A percentile compares a stretch with the other conserved stretches of the same genome.
phyloP scores from a whole-genome alignment of 768 basidiomycete species.

The Suillus bovinus region DNA sequence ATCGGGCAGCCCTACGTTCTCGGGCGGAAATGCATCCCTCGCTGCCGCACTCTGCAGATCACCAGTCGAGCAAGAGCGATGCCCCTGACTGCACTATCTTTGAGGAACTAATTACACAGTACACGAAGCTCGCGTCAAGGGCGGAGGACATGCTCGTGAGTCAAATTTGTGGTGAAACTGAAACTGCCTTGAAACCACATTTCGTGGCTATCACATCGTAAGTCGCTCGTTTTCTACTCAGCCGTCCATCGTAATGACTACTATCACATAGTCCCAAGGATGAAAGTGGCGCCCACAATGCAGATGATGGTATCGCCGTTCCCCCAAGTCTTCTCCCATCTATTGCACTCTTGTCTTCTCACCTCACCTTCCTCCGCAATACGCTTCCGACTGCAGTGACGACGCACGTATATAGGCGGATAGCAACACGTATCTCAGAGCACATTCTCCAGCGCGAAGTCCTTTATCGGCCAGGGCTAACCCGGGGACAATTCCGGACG shows the following conservation, averaged over 20 bases:
- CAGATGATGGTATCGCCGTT: slow-evolving; percentile 46
- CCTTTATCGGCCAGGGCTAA: slow-evolving; percentile 72
- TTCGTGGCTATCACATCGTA: slow-evolving; percentile 53
- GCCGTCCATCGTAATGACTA: neutral
- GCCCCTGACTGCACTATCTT: slow-evolving; percentile 71
- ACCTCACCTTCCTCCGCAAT: slow-evolving; percentile 65
- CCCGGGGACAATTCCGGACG: slow-evolving; percentile 29
- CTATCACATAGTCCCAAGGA: neutral
- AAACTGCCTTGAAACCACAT: slow-evolving; percentile 72
- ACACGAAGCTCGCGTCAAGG: slow-evolving; percentile 57
- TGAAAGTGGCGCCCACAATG: neutral
- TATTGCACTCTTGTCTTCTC: slow-evolving; percentile 78
- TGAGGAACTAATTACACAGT: slow-evolving; percentile 69
- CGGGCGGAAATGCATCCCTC: slow-evolving; percentile 49
- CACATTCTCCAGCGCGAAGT: slow-evolving; percentile 85
- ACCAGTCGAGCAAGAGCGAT: slow-evolving; percentile 24
- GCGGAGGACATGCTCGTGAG: slow-evolving; percentile 88
- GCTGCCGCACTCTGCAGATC: slow-evolving; percentile 45
- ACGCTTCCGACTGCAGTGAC: slow-evolving; percentile 60
- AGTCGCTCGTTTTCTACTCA: slow-evolving; percentile 18
- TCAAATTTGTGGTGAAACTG: slow-evolving; percentile 81
- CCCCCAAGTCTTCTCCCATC: slow-evolving; percentile 74
- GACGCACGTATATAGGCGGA: slow-evolving; percentile 71
- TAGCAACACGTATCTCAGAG: slow-evolving; percentile 67
- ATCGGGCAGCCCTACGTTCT: slow-evolving; percentile 55